Evolutionary conservation across 2,329 filamentous ascomycete genomes (phyloP), one percentile per base, ranked within the genome.

Genomic region (Ophiosphaerella herpotricha): DNA sequence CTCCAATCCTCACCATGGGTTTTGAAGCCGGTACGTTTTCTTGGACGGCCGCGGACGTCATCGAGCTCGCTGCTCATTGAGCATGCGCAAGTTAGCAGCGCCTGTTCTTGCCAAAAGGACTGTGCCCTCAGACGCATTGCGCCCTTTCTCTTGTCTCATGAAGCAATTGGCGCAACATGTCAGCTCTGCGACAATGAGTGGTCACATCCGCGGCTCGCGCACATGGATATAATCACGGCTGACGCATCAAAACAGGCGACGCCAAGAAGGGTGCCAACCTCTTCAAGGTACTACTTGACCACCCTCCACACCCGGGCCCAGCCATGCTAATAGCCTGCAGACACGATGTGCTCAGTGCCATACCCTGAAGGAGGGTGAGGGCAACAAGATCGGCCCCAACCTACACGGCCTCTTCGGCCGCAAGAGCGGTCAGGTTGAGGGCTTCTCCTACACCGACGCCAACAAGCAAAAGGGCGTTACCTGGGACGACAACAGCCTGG

Each of bases 301-400:
- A 13, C 7, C 7, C 26, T 29, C 26, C 11, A 7, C 11, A 29
- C 11, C 26, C 7, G 2, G 26, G 11, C 26, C 26, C 26, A 29
- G 11, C 26, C 23, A 13, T 31, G 38, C 63, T 74, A 57, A 74
- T 60, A 47, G 14, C 2, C 4, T 24, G 36, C 53, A 83, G 84
- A 97, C 92, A 67, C 88, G 94, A 77, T 99, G 94, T 83, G 89
- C 90, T 66, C 91, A 97, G 83, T 99, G 94, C 89, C 94, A 99
- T 85, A 97, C 90, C 78, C 82, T 96, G 76, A 91, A 95, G 80
- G 84, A 82, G 60, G 88, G 84, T 71, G 94, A 93, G 80, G 85
- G 86, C 80, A 96, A 97, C 91, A 97, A 97, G 88, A 90, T 96
- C 79, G 94, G 94, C 75, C 94, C 94, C 73, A 91, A 91, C 76